Evolutionary conservation across 345 rosid genomes (phyloP).

Genomic region (Cochlearia excelsa): DNA sequence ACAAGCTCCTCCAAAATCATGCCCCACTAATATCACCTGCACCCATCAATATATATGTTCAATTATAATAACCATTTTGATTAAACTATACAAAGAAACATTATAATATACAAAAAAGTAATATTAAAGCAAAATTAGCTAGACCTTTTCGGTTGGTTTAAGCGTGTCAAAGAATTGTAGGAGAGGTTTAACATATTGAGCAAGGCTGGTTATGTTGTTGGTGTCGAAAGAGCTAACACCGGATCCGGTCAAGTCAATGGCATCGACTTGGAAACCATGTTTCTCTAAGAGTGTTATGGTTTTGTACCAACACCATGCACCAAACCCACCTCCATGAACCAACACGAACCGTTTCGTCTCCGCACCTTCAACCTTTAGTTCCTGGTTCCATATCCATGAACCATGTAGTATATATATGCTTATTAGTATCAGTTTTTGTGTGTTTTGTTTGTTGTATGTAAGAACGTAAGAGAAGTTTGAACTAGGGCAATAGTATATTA

Average conservation of each 20-base stretch:
- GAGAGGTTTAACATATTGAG: slow-evolving; percentile 85
- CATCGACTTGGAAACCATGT: slow-evolving; percentile 56
- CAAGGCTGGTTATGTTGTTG: slow-evolving; percentile 62
- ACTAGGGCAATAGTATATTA: no score
- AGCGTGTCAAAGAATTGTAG: slow-evolving; percentile 72
- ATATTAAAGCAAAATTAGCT: background rate
- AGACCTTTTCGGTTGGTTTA: slow-evolving; percentile 75
- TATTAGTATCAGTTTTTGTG: no score
- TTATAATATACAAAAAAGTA: background rate
- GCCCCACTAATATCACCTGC: slow-evolving; percentile 93
- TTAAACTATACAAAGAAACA: background rate
- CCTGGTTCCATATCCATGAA: slow-evolving; percentile 23
- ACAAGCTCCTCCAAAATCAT: slow-evolving; percentile 96
- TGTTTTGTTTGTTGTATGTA: no score
- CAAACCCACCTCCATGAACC: slow-evolving; percentile 89
- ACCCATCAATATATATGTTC: background rate
- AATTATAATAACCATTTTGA: background rate
- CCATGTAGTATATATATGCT: no score
- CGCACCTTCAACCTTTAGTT: slow-evolving; percentile 41
- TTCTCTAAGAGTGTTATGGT: slow-evolving; percentile 60
- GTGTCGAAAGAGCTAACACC: slow-evolving; percentile 53
- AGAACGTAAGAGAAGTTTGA: no score
- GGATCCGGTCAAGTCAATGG: slow-evolving; percentile 62
- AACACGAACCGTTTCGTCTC: slow-evolving; percentile 59
- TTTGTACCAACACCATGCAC: slow-evolving; percentile 91